These are phyloP conservation scores for Salix dunnii DNA, from an alignment of 345 rosid genomes.

Conservation along the genomic window DNA sequence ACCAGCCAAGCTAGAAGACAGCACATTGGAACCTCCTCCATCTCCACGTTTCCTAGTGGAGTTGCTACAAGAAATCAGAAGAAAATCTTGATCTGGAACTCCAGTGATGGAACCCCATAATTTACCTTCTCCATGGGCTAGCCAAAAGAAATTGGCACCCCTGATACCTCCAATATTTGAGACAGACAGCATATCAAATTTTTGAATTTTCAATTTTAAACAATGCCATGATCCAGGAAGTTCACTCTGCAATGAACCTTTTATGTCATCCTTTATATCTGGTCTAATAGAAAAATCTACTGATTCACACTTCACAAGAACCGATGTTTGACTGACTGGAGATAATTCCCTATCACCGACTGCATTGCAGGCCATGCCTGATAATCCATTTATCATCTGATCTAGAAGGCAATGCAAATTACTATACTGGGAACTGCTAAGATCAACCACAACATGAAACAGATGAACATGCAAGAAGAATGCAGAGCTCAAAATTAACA, in stretches of 20 bases:
- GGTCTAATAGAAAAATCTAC: conserved; percentile 66
- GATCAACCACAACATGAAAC: conserved; percentile 39
- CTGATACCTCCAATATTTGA: conserved; percentile 66
- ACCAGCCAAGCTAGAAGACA: conserved; percentile 85
- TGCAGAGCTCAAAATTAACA: conserved; percentile 61
- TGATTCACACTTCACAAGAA: conserved; percentile 71
- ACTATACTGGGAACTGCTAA: conserved; percentile 50
- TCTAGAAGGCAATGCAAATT: conserved; percentile 40
- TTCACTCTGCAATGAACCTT: conserved; percentile 64
- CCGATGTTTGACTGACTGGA: conserved; percentile 49
- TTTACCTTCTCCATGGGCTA: conserved; percentile 74
- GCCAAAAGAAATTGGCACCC: conserved; percentile 70
- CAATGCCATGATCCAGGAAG: conserved; percentile 85
- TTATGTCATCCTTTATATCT: conserved; percentile 41
- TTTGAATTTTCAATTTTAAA: conserved; percentile 57
- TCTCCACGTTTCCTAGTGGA: conserved; percentile 86
- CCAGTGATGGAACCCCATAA: conserved; percentile 68
- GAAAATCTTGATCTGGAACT: conserved; percentile 53
- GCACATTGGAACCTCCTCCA: conserved; percentile 89
- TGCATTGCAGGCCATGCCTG: conserved; percentile 31
- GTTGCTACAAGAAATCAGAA: conserved; percentile 76
- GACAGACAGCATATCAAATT: conserved; percentile 56
- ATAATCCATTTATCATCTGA: conserved; percentile 45
- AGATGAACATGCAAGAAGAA: conserved; percentile 57
- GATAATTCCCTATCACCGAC: conserved; percentile 26